phyloP scores from a whole-genome alignment of 1,284 basidiomycete species.

The Phellopilus nigrolimitatus region DNA sequence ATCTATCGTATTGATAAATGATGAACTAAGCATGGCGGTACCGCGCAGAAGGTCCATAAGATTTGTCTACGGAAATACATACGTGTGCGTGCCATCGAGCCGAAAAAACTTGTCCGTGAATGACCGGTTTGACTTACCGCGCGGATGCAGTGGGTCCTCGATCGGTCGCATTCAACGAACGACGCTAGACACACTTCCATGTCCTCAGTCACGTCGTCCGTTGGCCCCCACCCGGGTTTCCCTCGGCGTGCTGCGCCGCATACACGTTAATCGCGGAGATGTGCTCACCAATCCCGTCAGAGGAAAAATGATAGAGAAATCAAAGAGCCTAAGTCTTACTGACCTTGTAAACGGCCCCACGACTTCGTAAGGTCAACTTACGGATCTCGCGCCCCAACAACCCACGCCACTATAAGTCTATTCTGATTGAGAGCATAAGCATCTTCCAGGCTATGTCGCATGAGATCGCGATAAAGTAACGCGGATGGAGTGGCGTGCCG shows the following conservation, averaged over 20 bases:
- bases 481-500: constrained; percentile 1
- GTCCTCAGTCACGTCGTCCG: constrained; percentile 26
- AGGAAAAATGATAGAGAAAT: too few relatives aligned
- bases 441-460: constrained; percentile 4
- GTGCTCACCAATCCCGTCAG: too few relatives aligned
- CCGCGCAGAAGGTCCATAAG: too few relatives aligned
- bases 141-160: neutral
- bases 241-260: neutral
- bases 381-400: neutral
- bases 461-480: constrained; percentile 12
- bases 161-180: neutral
- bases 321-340: too few relatives aligned
- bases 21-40: too few relatives aligned
- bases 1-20: too few relatives aligned
- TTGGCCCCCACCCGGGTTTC: constrained; percentile 1
- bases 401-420: neutral
- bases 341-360: neutral
- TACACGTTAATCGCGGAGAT: too few relatives aligned
- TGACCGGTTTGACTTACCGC: neutral
- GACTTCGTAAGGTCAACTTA: neutral
- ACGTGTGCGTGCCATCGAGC: neutral
- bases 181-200: constrained; percentile 38
- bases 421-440: neutral
- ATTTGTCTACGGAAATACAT: neutral
- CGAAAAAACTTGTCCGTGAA: neutral